phyloP scores from a whole-genome alignment of 164 flowering plant genomes.

The Liquidambar formosana region DNA sequence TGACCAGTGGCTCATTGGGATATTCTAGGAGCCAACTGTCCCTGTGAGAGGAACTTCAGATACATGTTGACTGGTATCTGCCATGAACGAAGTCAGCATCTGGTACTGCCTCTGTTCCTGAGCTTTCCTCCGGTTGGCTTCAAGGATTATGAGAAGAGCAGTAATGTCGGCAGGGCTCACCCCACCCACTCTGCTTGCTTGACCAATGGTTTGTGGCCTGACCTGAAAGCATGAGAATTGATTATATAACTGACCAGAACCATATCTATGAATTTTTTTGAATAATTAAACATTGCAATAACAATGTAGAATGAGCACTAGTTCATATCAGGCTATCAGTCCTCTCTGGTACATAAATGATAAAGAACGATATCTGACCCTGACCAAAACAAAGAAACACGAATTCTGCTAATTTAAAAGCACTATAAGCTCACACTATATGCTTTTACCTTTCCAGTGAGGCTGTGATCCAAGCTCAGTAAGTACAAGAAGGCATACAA shows the following conservation, averaged over 20 bases:
- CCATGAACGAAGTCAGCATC: slow-evolving; percentile 35
- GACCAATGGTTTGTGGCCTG: slow-evolving; percentile 93
- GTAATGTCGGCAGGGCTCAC: slow-evolving; percentile 97
- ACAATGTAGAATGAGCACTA: not conserved
- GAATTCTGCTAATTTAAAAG: too few species aligned
- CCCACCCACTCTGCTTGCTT: slow-evolving; percentile 96
- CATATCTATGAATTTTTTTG: not conserved
- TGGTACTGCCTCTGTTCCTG: slow-evolving; percentile 48
- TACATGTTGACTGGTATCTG: slow-evolving; percentile 28
- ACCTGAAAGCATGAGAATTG: slow-evolving; percentile 49
- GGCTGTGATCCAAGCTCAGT: too few species aligned
- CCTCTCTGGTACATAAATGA: too few species aligned
- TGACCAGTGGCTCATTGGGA: not conserved
- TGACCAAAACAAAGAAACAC: too few species aligned
- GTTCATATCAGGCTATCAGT: too few species aligned
- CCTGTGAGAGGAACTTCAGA: slow-evolving; percentile 28
- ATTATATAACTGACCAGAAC: not conserved
- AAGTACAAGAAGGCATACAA: too few species aligned
- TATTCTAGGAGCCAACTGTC: slow-evolving; percentile 23
- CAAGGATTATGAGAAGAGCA: slow-evolving; percentile 85
- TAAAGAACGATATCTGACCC: too few species aligned
- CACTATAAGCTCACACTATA: too few species aligned
- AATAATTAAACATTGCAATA: not conserved
- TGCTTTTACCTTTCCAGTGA: too few species aligned
- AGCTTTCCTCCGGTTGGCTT: slow-evolving; percentile 67